Conservation (phyloP, 2,329 filamentous ascomycete genomes). For the Huntiella omanensis region DNA sequence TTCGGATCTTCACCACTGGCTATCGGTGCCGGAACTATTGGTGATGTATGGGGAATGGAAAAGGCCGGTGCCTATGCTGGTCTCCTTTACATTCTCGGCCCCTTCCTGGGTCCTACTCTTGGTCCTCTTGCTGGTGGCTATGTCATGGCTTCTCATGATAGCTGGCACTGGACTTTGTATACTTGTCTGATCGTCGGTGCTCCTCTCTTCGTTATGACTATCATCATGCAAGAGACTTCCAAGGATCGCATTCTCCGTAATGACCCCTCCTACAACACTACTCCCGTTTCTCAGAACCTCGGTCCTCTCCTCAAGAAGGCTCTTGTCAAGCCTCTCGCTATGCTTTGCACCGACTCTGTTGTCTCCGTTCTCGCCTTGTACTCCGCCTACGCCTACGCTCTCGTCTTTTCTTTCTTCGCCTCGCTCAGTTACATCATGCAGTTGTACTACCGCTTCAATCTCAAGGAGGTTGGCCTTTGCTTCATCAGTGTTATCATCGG, state of each 20-base stretch:
- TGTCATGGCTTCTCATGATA: conserved; percentile 25
- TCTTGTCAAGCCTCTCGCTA: conserved; percentile 32
- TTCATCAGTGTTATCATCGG: conserved; percentile 28
- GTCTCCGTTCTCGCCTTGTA: conserved; percentile 36
- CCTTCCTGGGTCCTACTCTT: conserved; percentile 33
- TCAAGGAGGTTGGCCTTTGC: conserved; percentile 25
- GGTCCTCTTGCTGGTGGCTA: conserved; percentile 31
- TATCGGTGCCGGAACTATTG: conserved; percentile 29
- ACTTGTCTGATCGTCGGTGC: conserved; percentile 27
- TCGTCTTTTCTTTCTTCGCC: conserved; percentile 33
- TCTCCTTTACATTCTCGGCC: conserved; percentile 29
- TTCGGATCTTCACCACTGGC: conserved; percentile 29
- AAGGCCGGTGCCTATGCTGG: conserved; percentile 20
- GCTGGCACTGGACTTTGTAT: conserved; percentile 36
- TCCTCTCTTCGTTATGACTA: conserved; percentile 19
- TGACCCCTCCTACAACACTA: conserved; percentile 16
- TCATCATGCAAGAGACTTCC: conserved; percentile 35
- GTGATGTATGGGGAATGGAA: conserved; percentile 21
- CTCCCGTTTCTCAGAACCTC: conserved; percentile 12
- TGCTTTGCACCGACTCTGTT: conserved; percentile 45
- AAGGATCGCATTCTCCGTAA: conserved; percentile 29
- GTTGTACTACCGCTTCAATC: conserved; percentile 24
- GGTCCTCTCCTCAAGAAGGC: conserved; percentile 23
- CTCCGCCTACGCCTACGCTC: conserved; percentile 30
- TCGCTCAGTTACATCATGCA: conserved; percentile 30